Conservation (phyloP, 306 rosid species). For the Vicia villosa region DNA sequence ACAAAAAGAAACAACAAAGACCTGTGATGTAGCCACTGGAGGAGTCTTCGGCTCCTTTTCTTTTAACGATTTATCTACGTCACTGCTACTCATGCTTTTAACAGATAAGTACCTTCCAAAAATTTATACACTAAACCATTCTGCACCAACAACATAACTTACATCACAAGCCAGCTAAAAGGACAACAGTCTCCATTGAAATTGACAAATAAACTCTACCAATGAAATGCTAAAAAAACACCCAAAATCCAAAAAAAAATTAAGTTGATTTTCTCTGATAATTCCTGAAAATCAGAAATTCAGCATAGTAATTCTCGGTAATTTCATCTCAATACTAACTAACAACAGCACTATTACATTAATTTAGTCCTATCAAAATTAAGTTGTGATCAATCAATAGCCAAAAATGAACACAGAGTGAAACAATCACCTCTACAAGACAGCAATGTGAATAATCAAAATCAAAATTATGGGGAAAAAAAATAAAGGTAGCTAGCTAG, state of each 20-base stretch:
- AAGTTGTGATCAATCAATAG: background rate
- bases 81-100: slow-evolving; percentile 67
- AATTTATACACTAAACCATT: slow-evolving; percentile 47
- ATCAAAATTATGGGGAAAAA: background rate
- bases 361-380: slow-evolving; percentile 14
- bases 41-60: slow-evolving; percentile 76
- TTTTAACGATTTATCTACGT: slow-evolving; percentile 67
- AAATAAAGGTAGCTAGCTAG: background rate
- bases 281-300: slow-evolving; percentile 18
- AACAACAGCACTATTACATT: background rate
- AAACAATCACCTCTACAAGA: too few species aligned
- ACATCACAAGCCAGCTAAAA: slow-evolving; percentile 38
- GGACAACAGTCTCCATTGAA: slow-evolving; percentile 10
- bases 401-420: background rate
- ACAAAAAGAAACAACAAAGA: slow-evolving; percentile 42
- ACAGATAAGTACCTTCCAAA: slow-evolving; percentile 34
- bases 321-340: too few species aligned
- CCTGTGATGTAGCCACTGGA: slow-evolving; percentile 73
- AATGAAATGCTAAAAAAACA: background rate
- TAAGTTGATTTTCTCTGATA: background rate
- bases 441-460: slow-evolving; percentile 16
- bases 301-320: too few species aligned
- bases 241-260: too few species aligned
- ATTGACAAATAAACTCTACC: slow-evolving; percentile 18
- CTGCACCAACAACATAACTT: slow-evolving; percentile 46